Evolutionary conservation across 176 grass and related monocot genomes (phyloP).

Genomic region (Alloteropsis semialata): DNA sequence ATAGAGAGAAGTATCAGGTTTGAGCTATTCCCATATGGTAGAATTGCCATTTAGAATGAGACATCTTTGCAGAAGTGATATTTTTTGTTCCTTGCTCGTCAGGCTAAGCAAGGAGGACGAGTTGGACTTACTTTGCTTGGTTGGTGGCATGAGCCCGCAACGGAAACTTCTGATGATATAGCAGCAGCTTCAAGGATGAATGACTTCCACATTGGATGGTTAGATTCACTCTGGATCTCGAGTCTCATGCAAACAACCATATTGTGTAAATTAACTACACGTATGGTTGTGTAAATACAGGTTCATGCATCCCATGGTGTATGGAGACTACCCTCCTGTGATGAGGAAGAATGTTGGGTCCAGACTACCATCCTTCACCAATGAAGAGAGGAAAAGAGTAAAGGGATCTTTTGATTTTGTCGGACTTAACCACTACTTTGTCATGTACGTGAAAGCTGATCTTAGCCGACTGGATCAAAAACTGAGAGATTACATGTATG

Average conservation of each 20-base stretch:
- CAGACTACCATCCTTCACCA: slow-evolving; percentile 53
- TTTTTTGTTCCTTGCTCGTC: slow-evolving; percentile 13
- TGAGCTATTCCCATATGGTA: neutral
- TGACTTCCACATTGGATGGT: slow-evolving; percentile 96
- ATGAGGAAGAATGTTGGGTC: slow-evolving; percentile 74
- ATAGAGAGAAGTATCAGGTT: slow-evolving; percentile 76
- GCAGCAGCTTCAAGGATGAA: slow-evolving; percentile 70
- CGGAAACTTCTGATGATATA: slow-evolving; percentile 54
- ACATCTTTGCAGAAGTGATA: neutral
- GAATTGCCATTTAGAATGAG: neutral
- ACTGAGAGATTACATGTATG: too few relatives aligned
- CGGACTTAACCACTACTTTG: slow-evolving; percentile 82
- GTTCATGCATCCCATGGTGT: slow-evolving; percentile 72
- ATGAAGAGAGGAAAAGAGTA: slow-evolving; percentile 49
- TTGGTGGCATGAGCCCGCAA: slow-evolving; percentile 66
- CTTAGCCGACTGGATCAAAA: too few relatives aligned
- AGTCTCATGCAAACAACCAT: neutral
- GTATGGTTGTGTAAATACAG: slow-evolving; percentile 26
- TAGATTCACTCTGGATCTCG: slow-evolving; percentile 1
- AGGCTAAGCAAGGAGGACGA: slow-evolving; percentile 73
- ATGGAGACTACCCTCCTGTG: slow-evolving; percentile 71
- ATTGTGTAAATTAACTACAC: neutral
- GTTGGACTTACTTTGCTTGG: slow-evolving; percentile 76
- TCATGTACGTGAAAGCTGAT: slow-evolving; percentile 49
- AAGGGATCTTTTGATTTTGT: slow-evolving; percentile 79